These are phyloP conservation scores for Xanthoceras sorbifolium DNA, from an alignment of 345 rosid genomes.

Conservation along the genomic window DNA sequence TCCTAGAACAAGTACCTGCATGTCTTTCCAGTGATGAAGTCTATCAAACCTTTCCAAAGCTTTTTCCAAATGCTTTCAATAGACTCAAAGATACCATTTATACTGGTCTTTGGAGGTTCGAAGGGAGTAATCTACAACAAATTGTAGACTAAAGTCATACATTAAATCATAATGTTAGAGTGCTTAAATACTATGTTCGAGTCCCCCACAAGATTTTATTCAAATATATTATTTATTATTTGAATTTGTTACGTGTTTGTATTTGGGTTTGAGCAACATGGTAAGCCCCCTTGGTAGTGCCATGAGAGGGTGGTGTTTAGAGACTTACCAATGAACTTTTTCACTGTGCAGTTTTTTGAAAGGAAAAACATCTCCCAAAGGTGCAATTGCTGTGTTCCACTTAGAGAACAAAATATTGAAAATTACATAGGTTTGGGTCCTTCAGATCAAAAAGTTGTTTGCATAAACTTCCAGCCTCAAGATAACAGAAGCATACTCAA, in stretches of 20 bases:
- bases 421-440: no score
- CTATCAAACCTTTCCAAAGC: slow-evolving; percentile 64
- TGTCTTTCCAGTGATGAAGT: slow-evolving; percentile 74
- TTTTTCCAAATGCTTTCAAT: slow-evolving; percentile 53
- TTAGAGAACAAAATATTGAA: no score
- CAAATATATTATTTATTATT: not conserved
- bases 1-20: slow-evolving; percentile 91
- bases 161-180: not conserved
- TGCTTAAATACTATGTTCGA: not conserved
- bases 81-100: slow-evolving; percentile 69
- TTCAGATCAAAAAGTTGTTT: not conserved
- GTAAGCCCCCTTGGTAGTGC: not conserved
- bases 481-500: not conserved
- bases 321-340: no score
- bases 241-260: not conserved
- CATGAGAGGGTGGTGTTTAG: not conserved
- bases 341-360: no score
- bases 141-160: slow-evolving; percentile 8
- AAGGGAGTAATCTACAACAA: slow-evolving; percentile 68
- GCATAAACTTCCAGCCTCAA: not conserved
- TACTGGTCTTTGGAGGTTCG: slow-evolving; percentile 55
- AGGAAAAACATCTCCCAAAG: no score
- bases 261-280: not conserved
- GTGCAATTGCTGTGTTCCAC: no score
- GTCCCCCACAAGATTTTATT: not conserved